phyloP scores from a whole-genome alignment of 179 eudicot species.

The Spinacia oleracea region DNA sequence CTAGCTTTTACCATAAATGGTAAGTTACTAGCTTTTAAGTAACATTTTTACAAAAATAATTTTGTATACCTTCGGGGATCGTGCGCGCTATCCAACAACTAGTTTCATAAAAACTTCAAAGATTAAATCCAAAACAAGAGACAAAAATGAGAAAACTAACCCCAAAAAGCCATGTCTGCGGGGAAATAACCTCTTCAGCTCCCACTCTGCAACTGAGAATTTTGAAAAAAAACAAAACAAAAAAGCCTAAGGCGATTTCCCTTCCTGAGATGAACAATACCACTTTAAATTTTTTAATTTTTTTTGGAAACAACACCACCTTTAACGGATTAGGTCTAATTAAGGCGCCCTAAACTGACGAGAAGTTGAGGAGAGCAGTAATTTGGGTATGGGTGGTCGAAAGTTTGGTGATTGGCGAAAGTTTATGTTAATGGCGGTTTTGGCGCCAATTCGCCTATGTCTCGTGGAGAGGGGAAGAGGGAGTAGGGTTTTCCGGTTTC shows the following conservation, averaged over 20 bases:
- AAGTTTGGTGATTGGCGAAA: not conserved
- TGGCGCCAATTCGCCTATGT: constrained; percentile 4
- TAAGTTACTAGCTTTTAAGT: no score
- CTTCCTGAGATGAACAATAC: not conserved
- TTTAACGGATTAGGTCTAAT: not conserved
- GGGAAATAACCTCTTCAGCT: not conserved
- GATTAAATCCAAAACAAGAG: not conserved
- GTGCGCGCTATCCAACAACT: no score
- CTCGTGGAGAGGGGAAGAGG: not conserved
- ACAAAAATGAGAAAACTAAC: constrained; percentile 28
- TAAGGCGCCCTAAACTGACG: not conserved
- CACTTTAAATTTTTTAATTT: no score
- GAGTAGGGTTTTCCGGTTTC: constrained; percentile 5
- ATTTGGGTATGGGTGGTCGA: not conserved
- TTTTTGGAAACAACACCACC: no score
- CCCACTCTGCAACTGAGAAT: not conserved
- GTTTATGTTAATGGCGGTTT: constrained; percentile 1
- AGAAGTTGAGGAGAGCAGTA: not conserved
- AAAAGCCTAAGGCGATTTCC: no score
- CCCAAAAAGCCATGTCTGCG: constrained; percentile 65
- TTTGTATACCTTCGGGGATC: no score
- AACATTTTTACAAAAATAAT: no score
- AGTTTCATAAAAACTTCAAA: not conserved
- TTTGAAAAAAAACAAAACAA: not conserved
- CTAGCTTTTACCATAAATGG: no score